These are phyloP conservation scores for Rhodamnia argentea DNA, from an alignment of 345 rosid species.

Conservation along the genomic window DNA sequence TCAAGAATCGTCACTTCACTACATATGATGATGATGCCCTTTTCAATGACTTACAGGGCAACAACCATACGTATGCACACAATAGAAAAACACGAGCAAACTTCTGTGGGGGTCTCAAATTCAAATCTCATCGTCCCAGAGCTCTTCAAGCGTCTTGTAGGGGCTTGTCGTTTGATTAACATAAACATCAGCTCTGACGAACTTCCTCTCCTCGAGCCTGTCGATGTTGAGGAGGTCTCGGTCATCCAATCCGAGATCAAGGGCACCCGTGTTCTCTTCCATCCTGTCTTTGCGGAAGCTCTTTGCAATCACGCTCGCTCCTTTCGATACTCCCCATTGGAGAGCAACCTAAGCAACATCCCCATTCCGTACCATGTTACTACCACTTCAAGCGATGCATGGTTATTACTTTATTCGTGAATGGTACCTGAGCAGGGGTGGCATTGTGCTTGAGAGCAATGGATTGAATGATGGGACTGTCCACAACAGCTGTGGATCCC, in stretches of 20 bases:
- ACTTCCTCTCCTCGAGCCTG: constrained; percentile 49
- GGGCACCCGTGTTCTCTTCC: constrained; percentile 55
- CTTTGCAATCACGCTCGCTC: constrained; percentile 71
- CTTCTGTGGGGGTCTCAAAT: not conserved
- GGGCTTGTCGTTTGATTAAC: constrained; percentile 72
- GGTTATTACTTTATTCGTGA: not conserved
- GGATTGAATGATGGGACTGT: constrained; percentile 46
- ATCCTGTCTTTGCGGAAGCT: constrained; percentile 60
- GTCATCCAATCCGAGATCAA: constrained; percentile 38
- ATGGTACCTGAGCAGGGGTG: constrained; percentile 63
- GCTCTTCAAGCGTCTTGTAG: constrained; percentile 49
- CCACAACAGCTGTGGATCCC: constrained; percentile 75
- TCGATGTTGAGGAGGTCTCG: constrained; percentile 47
- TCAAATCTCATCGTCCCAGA: constrained; percentile 82
- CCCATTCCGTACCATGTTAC: not conserved
- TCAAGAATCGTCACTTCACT: not conserved
- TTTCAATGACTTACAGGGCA: not conserved
- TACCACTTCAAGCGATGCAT: not conserved
- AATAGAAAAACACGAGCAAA: not conserved
- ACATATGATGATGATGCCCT: not conserved
- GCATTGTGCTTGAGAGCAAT: constrained; percentile 55
- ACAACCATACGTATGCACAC: not conserved
- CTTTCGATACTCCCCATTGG: constrained; percentile 76
- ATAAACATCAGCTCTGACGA: constrained; percentile 72
- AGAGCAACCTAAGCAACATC: constrained; percentile 48